These are phyloP conservation scores for Mycena floridula DNA, from an alignment of 768 basidiomycete species.

Conservation along the genomic window DNA sequence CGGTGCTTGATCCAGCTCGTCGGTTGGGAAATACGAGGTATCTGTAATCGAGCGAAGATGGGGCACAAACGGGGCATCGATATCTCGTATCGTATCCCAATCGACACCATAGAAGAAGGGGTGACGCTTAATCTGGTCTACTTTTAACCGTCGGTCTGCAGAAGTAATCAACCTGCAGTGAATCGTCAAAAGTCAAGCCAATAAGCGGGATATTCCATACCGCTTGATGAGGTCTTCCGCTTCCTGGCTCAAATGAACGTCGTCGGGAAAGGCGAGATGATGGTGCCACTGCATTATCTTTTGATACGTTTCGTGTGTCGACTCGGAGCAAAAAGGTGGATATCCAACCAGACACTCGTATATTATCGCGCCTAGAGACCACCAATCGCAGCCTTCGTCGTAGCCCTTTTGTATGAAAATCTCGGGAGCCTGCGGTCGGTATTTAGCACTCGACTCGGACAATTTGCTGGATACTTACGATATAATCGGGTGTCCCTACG, in stretches of 20 bases:
- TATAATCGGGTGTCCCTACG: constrained; percentile 94
- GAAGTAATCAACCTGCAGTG: constrained; percentile 70
- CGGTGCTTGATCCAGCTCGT: constrained; percentile 78
- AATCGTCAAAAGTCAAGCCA: background rate
- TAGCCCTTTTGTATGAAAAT: constrained; percentile 98
- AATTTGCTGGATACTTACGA: constrained; percentile 10
- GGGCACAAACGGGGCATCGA: constrained; percentile 96
- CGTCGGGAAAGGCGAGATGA: constrained; percentile 86
- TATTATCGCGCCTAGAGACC: constrained; percentile 98
- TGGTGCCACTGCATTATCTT: constrained; percentile 95
- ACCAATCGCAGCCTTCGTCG: constrained; percentile 98
- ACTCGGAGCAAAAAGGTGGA: constrained; percentile 90
- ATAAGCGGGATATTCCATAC: constrained; percentile 33
- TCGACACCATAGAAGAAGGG: constrained; percentile 96
- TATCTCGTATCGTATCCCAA: constrained; percentile 81
- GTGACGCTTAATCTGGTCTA: constrained; percentile 88
- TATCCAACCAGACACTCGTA: constrained; percentile 98
- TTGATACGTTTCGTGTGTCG: constrained; percentile 95
- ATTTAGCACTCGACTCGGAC: background rate
- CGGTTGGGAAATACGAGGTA: constrained; percentile 97
- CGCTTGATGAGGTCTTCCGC: constrained; percentile 84
- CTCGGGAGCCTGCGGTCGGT: constrained; percentile 60
- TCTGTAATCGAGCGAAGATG: constrained; percentile 90
- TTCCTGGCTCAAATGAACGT: constrained; percentile 87
- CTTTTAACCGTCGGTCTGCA: constrained; percentile 66